Base-by-base conservation (phyloP, 768 basidiomycete genomes). In the Coprinopsis cinerea region DNA sequence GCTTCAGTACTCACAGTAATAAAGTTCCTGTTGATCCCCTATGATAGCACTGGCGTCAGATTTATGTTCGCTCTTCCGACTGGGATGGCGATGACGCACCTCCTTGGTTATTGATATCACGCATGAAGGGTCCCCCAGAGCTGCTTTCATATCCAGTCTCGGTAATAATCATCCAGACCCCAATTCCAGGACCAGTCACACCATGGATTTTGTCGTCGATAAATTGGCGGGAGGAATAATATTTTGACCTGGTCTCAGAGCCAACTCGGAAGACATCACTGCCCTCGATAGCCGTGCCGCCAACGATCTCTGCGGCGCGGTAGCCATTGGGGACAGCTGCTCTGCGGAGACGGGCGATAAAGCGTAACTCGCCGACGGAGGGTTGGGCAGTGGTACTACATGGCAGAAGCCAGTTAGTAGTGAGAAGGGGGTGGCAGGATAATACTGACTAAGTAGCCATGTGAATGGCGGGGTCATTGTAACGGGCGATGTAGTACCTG, bases 41-140 rank as follows among this genome's bases (percentile, higher is more conserved):
- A 30, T 2, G 40, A 35, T 17, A 26, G 13, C 44, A 24, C 11
- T 27, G 23, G 22, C 15, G 22, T 48, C 25, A 46, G 37, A n/a
- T n/a, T n/a, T n/a, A n/a, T n/a, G n/a, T n/a, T n/a, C n/a, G n/a
- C 32, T 14, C 35, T 23, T 17, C 11, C 32, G 22, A 20, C 27
- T 13, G 10, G 17, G 36, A 30, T 15, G 39, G 23, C 9, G 37
- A 23, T 14, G 10, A 50, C 61, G 49, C 30, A 61, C 63, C 54
- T 48, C 62, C 63, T 57, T 68, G 68, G 54, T 67, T 67, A 53
- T 70, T 53, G 37, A 70, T 70, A 50, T 70, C 68, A 17, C 67
- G 49, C 54, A 67, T 57, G 57, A 67, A 67, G 3, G 65, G 65
- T 6, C 65, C 64, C 5, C 65, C 65, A 35, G 65, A 66, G 27